Base-by-base conservation (phyloP, 129 eudicot genomes). In the Dittrichia graveolens region DNA sequence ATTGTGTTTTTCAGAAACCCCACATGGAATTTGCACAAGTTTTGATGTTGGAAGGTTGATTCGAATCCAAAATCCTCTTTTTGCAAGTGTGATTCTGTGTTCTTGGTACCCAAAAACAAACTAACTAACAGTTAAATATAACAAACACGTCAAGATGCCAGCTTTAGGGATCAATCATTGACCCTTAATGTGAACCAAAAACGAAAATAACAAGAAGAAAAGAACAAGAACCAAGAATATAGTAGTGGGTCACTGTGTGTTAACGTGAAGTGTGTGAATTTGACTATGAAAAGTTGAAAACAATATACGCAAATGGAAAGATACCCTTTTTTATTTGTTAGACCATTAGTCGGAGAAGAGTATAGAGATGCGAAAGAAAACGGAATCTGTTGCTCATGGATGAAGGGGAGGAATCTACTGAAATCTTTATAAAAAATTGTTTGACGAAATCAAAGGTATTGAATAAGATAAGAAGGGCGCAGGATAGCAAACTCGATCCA, bases 371-470 rank as follows among this genome's bases (percentile, higher is more conserved):
- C 42, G 54, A 47, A 49, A 69, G 35, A 6, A 60, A 15, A 61
- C 7, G 18, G 77, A 73, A 45, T 73, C 69, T 38, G 63, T 12
- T 45, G 81, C 64, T 31, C 42, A 52, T 74, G 60, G 49, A 34
- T 31, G 13, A 6, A 64, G 2, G 48, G 50, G 34, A n/a, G 61
- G 63, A 74, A 74, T 19, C 72, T 64, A 10, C 13, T n/a, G 11
- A 50, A 38, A 63, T 12, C 14, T 61, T 52, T 40, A 11, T 43
- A 8, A 34, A 60, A n/a, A 14, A 60, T 14, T 31, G 4, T 18
- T 56, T 48, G 45, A 35, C 57, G 7, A 67, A 46, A 46, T 71
- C 63, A 42, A 56, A 56, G 76, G 56, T 11, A 24, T 19, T 60
- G 7, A 47, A 58, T 38, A 48, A 16, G 69, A 45, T 42, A 49